phyloP scores from a whole-genome alignment of 495 filamentous ascomycete genomes.

The Aspergillus sclerotioniger region DNA sequence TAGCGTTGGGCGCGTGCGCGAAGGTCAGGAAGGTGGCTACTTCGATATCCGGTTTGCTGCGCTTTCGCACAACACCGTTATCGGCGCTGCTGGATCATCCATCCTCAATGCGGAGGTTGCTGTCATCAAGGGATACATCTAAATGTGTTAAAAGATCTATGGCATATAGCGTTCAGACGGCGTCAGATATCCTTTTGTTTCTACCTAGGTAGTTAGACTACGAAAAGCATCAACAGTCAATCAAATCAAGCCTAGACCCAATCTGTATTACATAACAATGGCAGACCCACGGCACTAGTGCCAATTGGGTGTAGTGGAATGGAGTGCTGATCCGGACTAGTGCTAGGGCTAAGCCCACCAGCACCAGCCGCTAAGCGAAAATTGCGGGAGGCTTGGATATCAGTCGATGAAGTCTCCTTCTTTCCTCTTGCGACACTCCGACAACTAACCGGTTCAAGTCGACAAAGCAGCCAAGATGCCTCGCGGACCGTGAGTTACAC shows the following conservation, averaged over 20 bases:
- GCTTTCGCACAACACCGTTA: constrained; percentile 85
- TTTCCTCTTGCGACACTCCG: constrained; percentile 34
- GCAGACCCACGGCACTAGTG: neutral
- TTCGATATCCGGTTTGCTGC: constrained; percentile 83
- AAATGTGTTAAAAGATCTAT: constrained; percentile 31
- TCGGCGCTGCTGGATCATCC: constrained; percentile 90
- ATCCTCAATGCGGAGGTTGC: constrained; percentile 94
- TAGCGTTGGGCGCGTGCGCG: constrained; percentile 73
- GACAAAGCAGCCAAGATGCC: constrained; percentile 58
- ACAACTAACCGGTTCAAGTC: constrained; percentile 43
- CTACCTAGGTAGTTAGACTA: neutral
- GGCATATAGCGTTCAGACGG: constrained; percentile 17
- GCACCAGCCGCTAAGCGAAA: constrained; percentile 40
- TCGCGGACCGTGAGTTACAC: constrained; percentile 62
- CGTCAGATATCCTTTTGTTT: constrained; percentile 4
- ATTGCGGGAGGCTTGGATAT: constrained; percentile 28
- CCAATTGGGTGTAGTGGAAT: neutral
- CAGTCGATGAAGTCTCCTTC: constrained; percentile 12
- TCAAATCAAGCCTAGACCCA: neutral
- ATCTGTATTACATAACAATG: neutral
- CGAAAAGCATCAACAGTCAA: neutral
- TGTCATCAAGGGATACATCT: constrained; percentile 82
- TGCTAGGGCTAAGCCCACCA: constrained; percentile 35
- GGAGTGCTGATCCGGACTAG: constrained; percentile 25
- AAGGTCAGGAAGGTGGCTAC: constrained; percentile 67